Percentiles rank a stretch among this genome's conserved stretches.
Conservation (phyloP, 2,329 filamentous ascomycete genomes). For the Aspergillus neoniger region DNA sequence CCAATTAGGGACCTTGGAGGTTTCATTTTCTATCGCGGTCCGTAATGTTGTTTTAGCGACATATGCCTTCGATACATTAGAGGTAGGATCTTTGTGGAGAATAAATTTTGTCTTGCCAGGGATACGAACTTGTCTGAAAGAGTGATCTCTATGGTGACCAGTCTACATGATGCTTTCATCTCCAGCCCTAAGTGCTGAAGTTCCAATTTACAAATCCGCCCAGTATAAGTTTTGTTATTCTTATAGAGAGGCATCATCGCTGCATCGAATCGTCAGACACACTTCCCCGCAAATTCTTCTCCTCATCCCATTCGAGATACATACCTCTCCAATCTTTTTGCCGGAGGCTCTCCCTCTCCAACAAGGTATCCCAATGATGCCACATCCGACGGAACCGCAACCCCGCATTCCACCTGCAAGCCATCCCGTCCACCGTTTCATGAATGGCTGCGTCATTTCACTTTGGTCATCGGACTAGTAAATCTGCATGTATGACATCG, state of each 20-base stretch:
- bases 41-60: no score
- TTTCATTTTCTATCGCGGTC: accelerated
- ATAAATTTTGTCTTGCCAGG: no score
- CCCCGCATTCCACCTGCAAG: neutral
- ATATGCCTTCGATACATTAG: no score
- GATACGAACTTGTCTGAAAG: no score
- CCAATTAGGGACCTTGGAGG: neutral
- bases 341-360: neutral
- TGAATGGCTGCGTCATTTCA: neutral
- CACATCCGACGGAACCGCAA: neutral
- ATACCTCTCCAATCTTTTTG: no score
- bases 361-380: neutral
- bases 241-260: no score
- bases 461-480: neutral
- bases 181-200: no score
- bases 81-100: no score
- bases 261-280: no score
- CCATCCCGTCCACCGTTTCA: neutral
- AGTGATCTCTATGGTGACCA: no score
- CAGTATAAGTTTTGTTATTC: no score
- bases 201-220: accelerated
- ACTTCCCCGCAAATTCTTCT: neutral
- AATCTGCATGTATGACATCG: neutral
- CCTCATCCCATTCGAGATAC: neutral
- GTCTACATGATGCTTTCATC: no score